Evolutionary conservation across 2,329 filamentous ascomycete genomes (phyloP), one percentile per base, ranked within the genome.

Genomic region (Paramyrothecium roridum): DNA sequence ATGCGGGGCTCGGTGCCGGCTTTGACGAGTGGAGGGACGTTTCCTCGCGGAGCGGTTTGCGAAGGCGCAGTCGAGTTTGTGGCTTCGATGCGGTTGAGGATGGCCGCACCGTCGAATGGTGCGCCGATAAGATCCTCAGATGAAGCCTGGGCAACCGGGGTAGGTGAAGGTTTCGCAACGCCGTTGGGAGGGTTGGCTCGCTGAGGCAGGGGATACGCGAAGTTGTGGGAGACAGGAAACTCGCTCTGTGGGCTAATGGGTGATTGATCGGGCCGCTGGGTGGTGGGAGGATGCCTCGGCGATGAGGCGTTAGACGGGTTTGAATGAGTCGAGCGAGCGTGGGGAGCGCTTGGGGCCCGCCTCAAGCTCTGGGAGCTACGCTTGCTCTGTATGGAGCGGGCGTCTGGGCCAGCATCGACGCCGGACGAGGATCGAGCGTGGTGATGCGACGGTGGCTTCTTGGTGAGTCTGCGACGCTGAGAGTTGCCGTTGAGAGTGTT

Each of bases 71-170:
- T 59, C 63, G 62, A 69, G 55, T 78, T 78, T 54, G 76, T 77
- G 56, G 79, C 79, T 64, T 86, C 82, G 65, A 87, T 76, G 62
- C 82, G 82, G 68, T 78, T 81, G 64, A 87, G 74, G 63, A 87
- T 85, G 61, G 80, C 80, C 55, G 77, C 80, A 63, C 82, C 80
- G 81, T 87, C 84, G 70, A 87, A 87, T 47, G 84, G 84, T 60
- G 83, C 82, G 64, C 84, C 84, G 71, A 87, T 78, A 56, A 87
- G 74, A 61, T 87, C 84, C 70, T 85, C 82, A 54, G 81, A 77
- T 11, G 76, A 60, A 33, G 61, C 56, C 54, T 67, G 65, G 57
- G 54, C 61, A 57, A 59, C 60, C 50, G 65, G 63, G 52, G 61
- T 60, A 50, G 65, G 64, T 59, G 65, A 66, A 51, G 65, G 61